Base-by-base conservation (phyloP, 2,329 filamentous ascomycete species). In the Exophiala aquamarina region DNA sequence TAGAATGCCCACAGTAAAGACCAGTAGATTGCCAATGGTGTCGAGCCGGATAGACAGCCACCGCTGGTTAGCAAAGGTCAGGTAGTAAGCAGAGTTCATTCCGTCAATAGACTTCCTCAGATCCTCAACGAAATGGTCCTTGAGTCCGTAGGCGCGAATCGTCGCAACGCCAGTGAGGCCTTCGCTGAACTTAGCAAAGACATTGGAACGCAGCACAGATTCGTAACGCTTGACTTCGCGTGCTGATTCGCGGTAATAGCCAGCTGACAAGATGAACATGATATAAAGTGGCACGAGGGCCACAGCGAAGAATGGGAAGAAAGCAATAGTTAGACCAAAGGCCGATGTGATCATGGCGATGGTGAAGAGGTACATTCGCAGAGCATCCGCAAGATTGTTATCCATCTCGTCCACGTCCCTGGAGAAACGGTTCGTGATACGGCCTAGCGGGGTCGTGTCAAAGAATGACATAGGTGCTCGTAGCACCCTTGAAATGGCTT, bases 351-450 rank as follows among this genome's bases (percentile, higher is more conserved):
- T 90, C 78, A 86, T 89, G 31, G 81, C 84, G 58, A 95, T 70
- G 1, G 89, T 95, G 59, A 96, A 72, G 60, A 91, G 85, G 72
- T 92, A 96, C 83, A 96, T 95, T 56, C 92, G 83, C 69, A 96
- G 89, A 3, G 89, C 86, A 60, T 96, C 92, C 0, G 86, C 86
- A 33, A 96, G 71, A 48, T 84, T 89, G 66, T 95, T 95, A 70
- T 97, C 93, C 89, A 97, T 94, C 47, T 93, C 89, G 62, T 96
- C 89, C 33, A 97, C 87, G 62, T 98, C 93, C 58, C 92, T 86
- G 23, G 89, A 94, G 70, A 97, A 97, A 11, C 93, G 87, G 66
- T 97, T 97, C 15, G 90, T 95, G 65, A 97, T 96, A 28, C 92
- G 86, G 15, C 93, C 93, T 1, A 97, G 78, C 0, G 93, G 93